A percentile compares a stretch with the other conserved stretches of the same genome.
Conservation (phyloP, 768 basidiomycete species). For the Collybia sp. region DNA sequence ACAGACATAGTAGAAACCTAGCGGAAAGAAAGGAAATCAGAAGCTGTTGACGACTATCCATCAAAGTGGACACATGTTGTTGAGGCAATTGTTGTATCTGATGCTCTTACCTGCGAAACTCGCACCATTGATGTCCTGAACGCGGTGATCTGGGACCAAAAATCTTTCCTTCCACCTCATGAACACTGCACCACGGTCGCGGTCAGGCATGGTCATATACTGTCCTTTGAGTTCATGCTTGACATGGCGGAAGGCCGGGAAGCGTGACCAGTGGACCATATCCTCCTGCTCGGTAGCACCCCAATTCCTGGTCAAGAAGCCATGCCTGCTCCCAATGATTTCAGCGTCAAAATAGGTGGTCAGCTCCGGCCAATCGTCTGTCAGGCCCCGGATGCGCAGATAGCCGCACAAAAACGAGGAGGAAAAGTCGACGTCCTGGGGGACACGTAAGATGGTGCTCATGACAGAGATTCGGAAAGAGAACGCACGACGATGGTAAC, state of each 20-base stretch:
- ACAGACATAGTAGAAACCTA: conserved; percentile 93
- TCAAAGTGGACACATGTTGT: conserved; percentile 1
- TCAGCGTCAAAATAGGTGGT: conserved; percentile 97
- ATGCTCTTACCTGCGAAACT: conserved; percentile 76
- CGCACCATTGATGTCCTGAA: conserved; percentile 91
- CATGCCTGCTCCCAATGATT: conserved; percentile 87
- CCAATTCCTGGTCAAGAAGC: conserved; percentile 88
- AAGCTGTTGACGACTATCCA: conserved; percentile 8
- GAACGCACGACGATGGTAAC: conserved; percentile 84
- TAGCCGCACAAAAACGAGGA: conserved; percentile 88
- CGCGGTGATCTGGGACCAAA: conserved; percentile 90
- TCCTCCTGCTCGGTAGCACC: conserved; percentile 91
- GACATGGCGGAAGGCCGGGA: conserved; percentile 84
- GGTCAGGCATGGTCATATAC: conserved; percentile 70
- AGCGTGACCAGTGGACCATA: conserved; percentile 91
- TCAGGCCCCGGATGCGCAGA: conserved; percentile 87
- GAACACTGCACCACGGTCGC: conserved; percentile 80
- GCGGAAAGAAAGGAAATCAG: conserved; percentile 9
- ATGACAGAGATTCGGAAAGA: conserved; percentile 7
- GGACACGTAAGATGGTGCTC: conserved; percentile 3
- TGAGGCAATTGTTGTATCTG: conserved; percentile 4
- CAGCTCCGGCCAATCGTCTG: conserved; percentile 91
- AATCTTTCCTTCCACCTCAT: conserved; percentile 98
- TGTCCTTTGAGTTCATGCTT: conserved; percentile 77
- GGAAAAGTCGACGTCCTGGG: conserved; percentile 84